Percentiles rank a stretch among this genome's conserved stretches.
phyloP scores from a whole-genome alignment of 2,329 filamentous ascomycete species.

The Paecilomyces formosus region DNA sequence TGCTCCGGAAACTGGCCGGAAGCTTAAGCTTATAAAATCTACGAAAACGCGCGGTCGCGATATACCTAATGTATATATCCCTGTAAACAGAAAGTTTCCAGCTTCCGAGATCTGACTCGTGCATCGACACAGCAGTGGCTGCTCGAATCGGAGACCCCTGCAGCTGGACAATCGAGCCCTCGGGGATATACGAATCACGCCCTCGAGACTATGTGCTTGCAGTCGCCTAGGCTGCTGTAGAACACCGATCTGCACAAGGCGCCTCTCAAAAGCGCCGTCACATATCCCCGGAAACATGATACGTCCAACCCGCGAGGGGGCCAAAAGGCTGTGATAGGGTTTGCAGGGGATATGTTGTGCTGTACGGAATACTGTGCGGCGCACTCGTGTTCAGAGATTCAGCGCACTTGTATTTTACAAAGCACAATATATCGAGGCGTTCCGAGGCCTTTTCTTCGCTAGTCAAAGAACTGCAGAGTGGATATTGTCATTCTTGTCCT shows the following conservation, averaged over 20 bases:
- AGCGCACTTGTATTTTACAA: neutral
- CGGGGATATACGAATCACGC: neutral
- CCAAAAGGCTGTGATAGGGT: neutral
- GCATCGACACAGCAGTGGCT: neutral
- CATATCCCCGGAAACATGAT: neutral
- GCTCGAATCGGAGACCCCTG: neutral
- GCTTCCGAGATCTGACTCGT: neutral
- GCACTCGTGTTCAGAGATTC: neutral
- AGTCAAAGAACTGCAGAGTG: neutral
- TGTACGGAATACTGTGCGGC: neutral
- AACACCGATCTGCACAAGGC: neutral
- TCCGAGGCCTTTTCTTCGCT: neutral
- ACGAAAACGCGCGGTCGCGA: neutral
- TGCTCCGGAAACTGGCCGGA: neutral
- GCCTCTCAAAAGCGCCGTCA: neutral
- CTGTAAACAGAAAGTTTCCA: neutral
- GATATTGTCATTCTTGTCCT: neutral
- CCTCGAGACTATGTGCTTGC: neutral
- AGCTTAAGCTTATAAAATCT: neutral
- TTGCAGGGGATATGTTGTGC: neutral
- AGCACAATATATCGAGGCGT: neutral
- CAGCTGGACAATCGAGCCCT: too few species aligned
- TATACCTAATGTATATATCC: neutral
- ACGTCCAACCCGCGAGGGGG: neutral
- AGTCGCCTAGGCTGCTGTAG: neutral